Evolutionary conservation across 1,284 basidiomycete species (phyloP), one percentile per base, ranked within the genome.

Genomic region (Ceratobasidium sp.): DNA sequence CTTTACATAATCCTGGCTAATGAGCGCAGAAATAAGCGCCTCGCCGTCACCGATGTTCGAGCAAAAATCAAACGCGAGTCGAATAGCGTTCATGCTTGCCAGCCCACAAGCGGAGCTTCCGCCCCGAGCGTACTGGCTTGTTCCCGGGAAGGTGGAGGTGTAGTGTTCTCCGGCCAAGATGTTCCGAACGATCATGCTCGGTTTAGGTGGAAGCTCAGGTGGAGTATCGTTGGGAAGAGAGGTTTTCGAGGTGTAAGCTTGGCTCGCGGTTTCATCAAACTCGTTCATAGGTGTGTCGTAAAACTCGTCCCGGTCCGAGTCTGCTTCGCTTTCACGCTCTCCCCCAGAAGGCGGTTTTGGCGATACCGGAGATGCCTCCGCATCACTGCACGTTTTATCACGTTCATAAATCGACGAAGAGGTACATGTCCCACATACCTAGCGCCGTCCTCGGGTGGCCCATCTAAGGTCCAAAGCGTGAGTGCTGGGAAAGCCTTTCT

Each of bases 101-200:
- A 91, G 82, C n/a, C 89, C 89, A 77, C 89, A 90, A 5, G 88
- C 85, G 37, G 89, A 87, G 39, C 82, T 80, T 0, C 84, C 83
- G 11, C 80, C 80, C 6, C 74, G 72, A 5, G 77, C 77, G 78
- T 88, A 88, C 75, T 89, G 87, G 62, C 87, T 86, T 9, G 83
- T 83, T 22, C 87, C 86, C 14, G 79, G 78, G 73, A 84, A 83
- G 4, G 69, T 61, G 19, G 69, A 56, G 16, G 27, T 72, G 24
- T 72, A 58, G n/a, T 37, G 46, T 13, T 51, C 48, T 13, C 58
- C 48, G 16, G 19, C 19, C 6, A 72, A 43, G 34, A 72, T 72
- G 19, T 19, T 39, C 19, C 53, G 43, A 24, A 51, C 58, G 29
- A 51, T 49, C 29, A 4, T 22, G 11, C 1, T 16, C 6, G 31